Conservation (phyloP, 495 filamentous ascomycete genomes). For the Daldinia childiae region DNA sequence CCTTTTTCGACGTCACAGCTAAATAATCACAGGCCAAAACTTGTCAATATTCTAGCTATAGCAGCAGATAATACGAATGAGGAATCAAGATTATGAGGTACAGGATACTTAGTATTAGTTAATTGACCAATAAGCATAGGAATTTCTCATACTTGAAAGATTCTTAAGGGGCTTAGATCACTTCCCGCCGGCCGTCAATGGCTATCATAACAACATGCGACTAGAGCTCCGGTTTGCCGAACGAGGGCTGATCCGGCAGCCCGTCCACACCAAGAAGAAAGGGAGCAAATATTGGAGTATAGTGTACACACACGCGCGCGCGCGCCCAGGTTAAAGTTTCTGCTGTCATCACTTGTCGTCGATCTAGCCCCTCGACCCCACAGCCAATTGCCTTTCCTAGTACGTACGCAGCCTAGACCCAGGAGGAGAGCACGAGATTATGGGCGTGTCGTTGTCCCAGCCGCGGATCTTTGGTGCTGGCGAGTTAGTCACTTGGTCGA, state of each 20-base stretch:
- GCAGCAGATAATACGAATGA: not conserved
- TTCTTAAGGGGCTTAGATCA: not conserved
- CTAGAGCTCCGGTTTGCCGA: conserved; percentile 42
- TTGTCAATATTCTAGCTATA: conserved; percentile 3
- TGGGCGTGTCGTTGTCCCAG: conserved; percentile 14
- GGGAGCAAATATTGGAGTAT: not conserved
- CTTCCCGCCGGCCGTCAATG: conserved; percentile 25
- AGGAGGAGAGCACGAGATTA: conserved; percentile 25
- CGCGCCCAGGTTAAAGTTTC: conserved; percentile 18
- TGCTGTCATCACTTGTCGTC: conserved; percentile 37
- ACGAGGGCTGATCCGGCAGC: conserved; percentile 39
- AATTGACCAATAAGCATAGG: not conserved
- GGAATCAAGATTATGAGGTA: not conserved
- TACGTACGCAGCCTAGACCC: conserved; percentile 1
- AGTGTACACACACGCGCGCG: not conserved
- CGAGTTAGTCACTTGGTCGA: conserved; percentile 18
- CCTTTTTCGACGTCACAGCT: conserved; percentile 43
- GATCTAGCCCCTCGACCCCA: conserved; percentile 36
- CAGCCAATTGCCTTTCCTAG: conserved; percentile 17
- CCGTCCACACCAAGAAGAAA: conserved; percentile 18
- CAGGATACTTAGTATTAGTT: not conserved
- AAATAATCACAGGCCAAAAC: conserved; percentile 30
- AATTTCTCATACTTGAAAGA: not conserved
- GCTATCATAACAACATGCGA: conserved; percentile 18
- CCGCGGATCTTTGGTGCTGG: conserved; percentile 25